Conservation (phyloP, 495 filamentous ascomycete species). For the Beverwykella pulmonaria region DNA sequence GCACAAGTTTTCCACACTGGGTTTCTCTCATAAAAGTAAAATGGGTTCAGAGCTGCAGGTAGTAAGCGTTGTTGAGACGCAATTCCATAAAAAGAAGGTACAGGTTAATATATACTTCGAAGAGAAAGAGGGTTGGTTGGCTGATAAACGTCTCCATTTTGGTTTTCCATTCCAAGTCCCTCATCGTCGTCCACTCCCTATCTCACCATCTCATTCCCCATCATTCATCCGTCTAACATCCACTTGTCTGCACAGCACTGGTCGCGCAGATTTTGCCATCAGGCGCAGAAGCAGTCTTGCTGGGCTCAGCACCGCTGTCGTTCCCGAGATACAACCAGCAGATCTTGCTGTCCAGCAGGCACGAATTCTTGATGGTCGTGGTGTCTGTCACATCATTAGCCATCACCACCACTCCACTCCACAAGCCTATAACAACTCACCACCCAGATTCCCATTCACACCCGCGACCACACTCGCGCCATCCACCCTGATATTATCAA, state of each 20-base stretch:
- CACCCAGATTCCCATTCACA: conserved; percentile 35
- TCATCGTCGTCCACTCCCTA: not conserved
- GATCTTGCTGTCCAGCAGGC: conserved; percentile 18
- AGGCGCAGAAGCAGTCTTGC: conserved; percentile 29
- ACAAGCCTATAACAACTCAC: conserved; percentile 30
- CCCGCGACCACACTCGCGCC: conserved; percentile 22
- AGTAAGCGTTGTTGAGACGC: not conserved
- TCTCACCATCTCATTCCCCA: not conserved
- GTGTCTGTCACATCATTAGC: conserved; percentile 18
- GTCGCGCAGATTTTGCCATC: conserved; percentile 33
- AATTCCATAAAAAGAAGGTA: no score
- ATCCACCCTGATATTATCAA: conserved; percentile 27
- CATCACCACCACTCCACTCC: not conserved
- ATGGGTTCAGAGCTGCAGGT: not conserved
- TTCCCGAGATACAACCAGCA: conserved; percentile 30
- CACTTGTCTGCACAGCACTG: conserved; percentile 22
- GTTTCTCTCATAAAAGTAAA: no score
- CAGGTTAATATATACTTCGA: no score
- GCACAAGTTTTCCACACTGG: no score
- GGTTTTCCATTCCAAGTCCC: not conserved
- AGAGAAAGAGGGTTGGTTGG: no score
- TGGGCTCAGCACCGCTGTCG: conserved; percentile 28
- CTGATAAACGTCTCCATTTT: no score
- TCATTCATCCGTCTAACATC: conserved; percentile 13
- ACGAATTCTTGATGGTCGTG: conserved; percentile 31